phyloP scores from a whole-genome alignment of 352 stramenopile genomes.

The Phytophthora pisi region DNA sequence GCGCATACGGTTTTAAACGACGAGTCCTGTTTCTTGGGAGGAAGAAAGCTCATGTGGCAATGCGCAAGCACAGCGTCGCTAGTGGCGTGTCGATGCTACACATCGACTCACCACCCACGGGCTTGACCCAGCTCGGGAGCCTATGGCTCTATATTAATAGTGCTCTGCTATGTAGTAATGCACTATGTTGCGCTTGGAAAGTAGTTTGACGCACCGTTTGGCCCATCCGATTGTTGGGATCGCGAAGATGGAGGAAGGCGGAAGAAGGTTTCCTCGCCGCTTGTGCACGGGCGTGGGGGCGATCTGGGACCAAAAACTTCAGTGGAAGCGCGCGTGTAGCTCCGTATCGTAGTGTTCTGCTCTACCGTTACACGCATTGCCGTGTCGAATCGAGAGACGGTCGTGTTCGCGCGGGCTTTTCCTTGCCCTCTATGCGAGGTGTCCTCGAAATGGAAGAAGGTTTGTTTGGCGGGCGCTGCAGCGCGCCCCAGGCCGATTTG shows the following conservation, averaged over 20 bases:
- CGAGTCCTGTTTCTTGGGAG: conserved; percentile 17
- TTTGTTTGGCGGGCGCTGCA: conserved; percentile 3
- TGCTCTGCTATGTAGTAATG: not conserved
- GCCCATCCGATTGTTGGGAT: not conserved
- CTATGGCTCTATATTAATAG: not conserved
- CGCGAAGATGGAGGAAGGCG: conserved; percentile 1
- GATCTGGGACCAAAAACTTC: not conserved
- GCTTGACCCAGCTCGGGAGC: not conserved
- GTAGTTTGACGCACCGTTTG: not conserved
- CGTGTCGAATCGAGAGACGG: conserved; percentile 8
- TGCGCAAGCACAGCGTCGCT: conserved; percentile 19
- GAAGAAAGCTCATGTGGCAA: conserved; percentile 15
- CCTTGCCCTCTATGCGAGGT: conserved; percentile 13
- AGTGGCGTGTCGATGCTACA: not conserved
- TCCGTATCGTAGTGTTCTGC: conserved; percentile 16
- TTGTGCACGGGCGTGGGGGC: not conserved
- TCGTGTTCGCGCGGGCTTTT: conserved; percentile 12
- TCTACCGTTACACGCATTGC: not conserved
- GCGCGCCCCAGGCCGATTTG: conserved; percentile 1
- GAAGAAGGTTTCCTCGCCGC: conserved; percentile 22
- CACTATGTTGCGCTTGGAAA: not conserved
- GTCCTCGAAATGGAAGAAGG: conserved; percentile 26
- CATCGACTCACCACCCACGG: not conserved
- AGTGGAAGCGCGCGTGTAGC: not conserved
- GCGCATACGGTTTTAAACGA: conserved; percentile 6